Percentiles rank a stretch among this genome's conserved stretches.
These are phyloP conservation scores for Backusella liffmaniae DNA, from an alignment of 192 early-diverging fungal genomes.

Conservation along the genomic window DNA sequence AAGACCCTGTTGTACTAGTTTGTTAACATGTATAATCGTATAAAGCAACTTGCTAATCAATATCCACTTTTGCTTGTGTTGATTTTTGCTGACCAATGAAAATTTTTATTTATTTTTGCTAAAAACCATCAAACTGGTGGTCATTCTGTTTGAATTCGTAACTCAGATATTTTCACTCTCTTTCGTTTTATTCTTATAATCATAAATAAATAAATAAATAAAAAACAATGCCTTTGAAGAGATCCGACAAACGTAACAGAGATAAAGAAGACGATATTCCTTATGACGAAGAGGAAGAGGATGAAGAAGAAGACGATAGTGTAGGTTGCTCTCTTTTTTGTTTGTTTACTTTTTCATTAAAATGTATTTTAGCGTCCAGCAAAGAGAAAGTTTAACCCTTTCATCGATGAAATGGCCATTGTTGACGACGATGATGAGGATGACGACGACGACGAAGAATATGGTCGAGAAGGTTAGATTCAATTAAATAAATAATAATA, in stretches of 20 bases:
- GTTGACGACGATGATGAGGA: slow-evolving; percentile 72
- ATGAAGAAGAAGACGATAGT: slow-evolving; percentile 46
- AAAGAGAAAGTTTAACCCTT: slow-evolving; percentile 45
- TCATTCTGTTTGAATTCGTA: neutral
- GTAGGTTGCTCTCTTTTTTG: slow-evolving; percentile 19
- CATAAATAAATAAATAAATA: neutral
- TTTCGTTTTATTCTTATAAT: neutral
- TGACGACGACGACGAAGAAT: slow-evolving; percentile 67
- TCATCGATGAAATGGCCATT: slow-evolving; percentile 65
- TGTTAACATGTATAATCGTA: too few species aligned
- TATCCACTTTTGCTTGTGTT: neutral
- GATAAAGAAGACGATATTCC: slow-evolving; percentile 39
- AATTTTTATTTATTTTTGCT: slow-evolving; percentile 1
- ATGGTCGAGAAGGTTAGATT: slow-evolving; percentile 48
- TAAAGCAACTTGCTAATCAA: too few species aligned
- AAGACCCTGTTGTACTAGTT: too few species aligned
- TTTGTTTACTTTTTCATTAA: slow-evolving; percentile 17
- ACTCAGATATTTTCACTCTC: neutral
- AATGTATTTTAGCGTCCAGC: slow-evolving; percentile 42
- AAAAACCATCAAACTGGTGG: neutral
- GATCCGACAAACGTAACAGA: slow-evolving; percentile 22
- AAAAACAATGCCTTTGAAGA: slow-evolving; percentile 7
- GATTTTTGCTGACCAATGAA: slow-evolving; percentile 3
- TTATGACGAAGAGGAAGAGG: slow-evolving; percentile 53
- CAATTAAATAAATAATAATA: neutral